Evolutionary conservation across 805 yeast genomes (phyloP), one percentile per base, ranked within the genome.

Genomic region (Barnettozyma wickerhamii): DNA sequence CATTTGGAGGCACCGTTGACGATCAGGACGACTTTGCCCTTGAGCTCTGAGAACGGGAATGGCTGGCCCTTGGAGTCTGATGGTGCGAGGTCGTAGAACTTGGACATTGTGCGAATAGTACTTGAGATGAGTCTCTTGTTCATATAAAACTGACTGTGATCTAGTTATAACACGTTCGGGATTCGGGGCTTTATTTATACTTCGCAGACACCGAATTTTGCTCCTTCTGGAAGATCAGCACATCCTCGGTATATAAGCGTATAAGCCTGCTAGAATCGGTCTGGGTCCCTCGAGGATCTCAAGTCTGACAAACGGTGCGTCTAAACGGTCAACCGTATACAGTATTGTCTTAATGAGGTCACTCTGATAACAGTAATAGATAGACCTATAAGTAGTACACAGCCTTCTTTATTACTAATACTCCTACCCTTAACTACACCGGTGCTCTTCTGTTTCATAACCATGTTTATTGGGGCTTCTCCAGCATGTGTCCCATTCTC

Each of bases 401-500:
- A 10, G 12, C 23, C 14, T 13, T 13, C 18, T 15, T 30, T 7
- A 4, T 19, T 7, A 20, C 19, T 23, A 12, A n/a, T 30, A 30
- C 29, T 31, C 37, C n/a, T n/a, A n/a, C n/a, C n/a, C n/a, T n/a
- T n/a, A n/a, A n/a, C n/a, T n/a, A n/a, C n/a, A n/a, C n/a, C n/a
- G n/a, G n/a, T n/a, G n/a, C n/a, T n/a, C n/a, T n/a, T n/a, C n/a
- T n/a, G n/a, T n/a, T n/a, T n/a, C n/a, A n/a, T n/a, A n/a, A n/a
- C n/a, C n/a, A n/a, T n/a, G n/a, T n/a, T n/a, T n/a, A n/a, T n/a
- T n/a, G n/a, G 7, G 75, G 75, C 41, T 65, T 55, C 51, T 74
- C 81, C 42, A 93, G 69, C 42, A 93, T 65, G 64, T 93, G 99
- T 0, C 99, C 99, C 99, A 93, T 93, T 54, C 95, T 74, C 62